Base-by-base conservation (phyloP, 129 eudicot genomes). In the Flaveria sonorensis region DNA sequence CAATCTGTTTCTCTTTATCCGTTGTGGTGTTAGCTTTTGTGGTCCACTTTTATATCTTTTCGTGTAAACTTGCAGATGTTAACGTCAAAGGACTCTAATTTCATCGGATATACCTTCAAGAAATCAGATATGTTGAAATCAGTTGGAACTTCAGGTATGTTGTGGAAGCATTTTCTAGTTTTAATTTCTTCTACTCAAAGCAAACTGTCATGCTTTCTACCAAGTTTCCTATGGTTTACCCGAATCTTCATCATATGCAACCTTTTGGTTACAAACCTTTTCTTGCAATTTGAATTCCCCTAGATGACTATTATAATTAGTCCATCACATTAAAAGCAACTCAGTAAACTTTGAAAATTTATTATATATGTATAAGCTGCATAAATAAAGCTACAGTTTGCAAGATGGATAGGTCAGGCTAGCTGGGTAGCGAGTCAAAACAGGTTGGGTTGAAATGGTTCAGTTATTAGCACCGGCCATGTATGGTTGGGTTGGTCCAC, bases 51-150 rank as follows among this genome's bases (percentile, higher is more conserved):
- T 57, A 23, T 67, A 42, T 67, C 48, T 46, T 59, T 43, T 4
- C 60, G 28, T 55, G 66, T 70, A 20, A 68, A 74, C 47, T 77
- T 84, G 81, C 84, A 92, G 97, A 92, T 92, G 97, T 89, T 92
- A 83, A 86, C 97, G 42, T 92, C 97, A 45, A 92, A 89, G 84
- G 97, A 92, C 86, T 71, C 97, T 50, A 92, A 92, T 81, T 92
- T 92, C 84, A 92, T 92, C 26, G 97, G 97, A 47, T 92, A 89
- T 69, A 92, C 97, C 69, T 92, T 85, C 81, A 92, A 89, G 87
- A 92, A 92, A 68, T 89, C 97, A 3, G 97, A 92, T 83, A 83
- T 89, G 84, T 76, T 92, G 73, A 89, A 92, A 81, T 85, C 97
- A 77, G 90, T 81, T 69, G 95, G 92, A 85, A 68, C 84, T 81